A percentile compares a stretch with the other conserved stretches of the same genome.
Evolutionary conservation across 768 basidiomycete genomes (phyloP).

Genomic region (Ramaria sp.): DNA sequence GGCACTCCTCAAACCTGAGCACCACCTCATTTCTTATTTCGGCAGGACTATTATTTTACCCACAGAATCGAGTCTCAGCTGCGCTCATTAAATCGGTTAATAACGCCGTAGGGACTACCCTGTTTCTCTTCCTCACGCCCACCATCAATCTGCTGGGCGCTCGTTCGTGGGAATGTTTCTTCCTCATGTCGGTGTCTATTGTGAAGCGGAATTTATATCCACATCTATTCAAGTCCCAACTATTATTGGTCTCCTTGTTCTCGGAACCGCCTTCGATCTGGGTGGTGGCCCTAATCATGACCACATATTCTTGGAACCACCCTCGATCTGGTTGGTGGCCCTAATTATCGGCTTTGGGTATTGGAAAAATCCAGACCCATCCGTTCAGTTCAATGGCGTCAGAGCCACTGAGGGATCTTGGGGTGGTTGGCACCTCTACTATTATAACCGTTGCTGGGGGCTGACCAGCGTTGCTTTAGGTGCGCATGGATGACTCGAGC

Average conservation of each 20-base stretch:
- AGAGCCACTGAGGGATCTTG: conserved; percentile 69
- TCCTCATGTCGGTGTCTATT: conserved; percentile 20
- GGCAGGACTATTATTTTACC: conserved; percentile 43
- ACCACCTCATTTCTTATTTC: conserved; percentile 4
- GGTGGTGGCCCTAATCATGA: too few species aligned
- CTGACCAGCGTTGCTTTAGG: conserved; percentile 25
- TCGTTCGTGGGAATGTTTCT: too few species aligned
- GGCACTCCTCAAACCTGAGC: too few species aligned
- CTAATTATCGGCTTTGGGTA: conserved; percentile 68
- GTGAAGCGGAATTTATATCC: conserved; percentile 67
- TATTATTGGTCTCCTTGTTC: conserved; percentile 62
- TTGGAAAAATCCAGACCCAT: conserved; percentile 79
- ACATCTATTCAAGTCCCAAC: conserved; percentile 91
- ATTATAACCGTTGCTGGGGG: neutral
- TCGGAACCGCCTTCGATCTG: too few species aligned
- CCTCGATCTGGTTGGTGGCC: conserved; percentile 83
- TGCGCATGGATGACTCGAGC: conserved; percentile 44
- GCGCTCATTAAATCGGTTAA: conserved; percentile 34
- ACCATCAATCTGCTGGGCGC: conserved; percentile 26
- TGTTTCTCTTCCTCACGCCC: conserved; percentile 20
- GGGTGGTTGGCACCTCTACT: conserved; percentile 52
- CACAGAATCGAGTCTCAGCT: conserved; percentile 63
- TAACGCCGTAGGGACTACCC: conserved; percentile 22
- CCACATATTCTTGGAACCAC: conserved; percentile 42
- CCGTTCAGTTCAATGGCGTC: conserved; percentile 59